Evolutionary conservation across 805 yeast genomes (phyloP), one percentile per base, ranked within the genome.

Genomic region (Yamadazyma phyllophila): DNA sequence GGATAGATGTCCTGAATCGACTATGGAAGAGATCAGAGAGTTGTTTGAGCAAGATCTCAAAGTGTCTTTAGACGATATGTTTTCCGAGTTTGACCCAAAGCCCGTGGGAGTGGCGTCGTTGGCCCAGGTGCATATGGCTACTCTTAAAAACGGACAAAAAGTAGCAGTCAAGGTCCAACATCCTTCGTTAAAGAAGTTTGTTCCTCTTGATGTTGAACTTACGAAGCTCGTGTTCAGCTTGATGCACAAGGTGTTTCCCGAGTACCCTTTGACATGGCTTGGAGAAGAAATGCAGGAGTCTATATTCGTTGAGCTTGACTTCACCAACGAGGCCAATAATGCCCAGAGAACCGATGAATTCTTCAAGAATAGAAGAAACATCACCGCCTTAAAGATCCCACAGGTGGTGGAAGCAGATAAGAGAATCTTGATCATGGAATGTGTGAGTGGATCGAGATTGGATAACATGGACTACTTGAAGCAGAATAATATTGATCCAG

Each of bases 101-200:
- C 99, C 99, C 0, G 82, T 94, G 35, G 99, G 99, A 1, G 95
- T 88, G 4, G 99, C 99, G 0, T 88, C 97, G 0, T 72, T 94
- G 52, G 99, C 99, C 0, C 99, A 94, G 60, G 99, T 94, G 4
- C 98, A 94, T 66, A 67, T 73, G 17, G 99, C 95, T 0, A 75
- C 63, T 1, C 60, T 91, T 44, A 75, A 69, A 46, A 75, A 74
- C 1, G 88, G 86, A 1, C 76, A 82, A 48, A 79, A 74, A 56
- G 98, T 92, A 2, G 99, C 99, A 0, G 96, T 94, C 16, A 94
- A 94, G 59, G 78, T 92, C 35, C 99, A 94, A 63, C 98, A 91
- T 62, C 99, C 99, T 0, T 77, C 88, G 2, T 69, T 94, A 44
- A 77, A 81, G 39, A 87, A 85, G 55, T 94, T 87, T 67, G 96